Percentiles rank a stretch among this genome's conserved stretches.
Conservation (phyloP, 352 stramenopile species). For the Bremia lactucae region DNA sequence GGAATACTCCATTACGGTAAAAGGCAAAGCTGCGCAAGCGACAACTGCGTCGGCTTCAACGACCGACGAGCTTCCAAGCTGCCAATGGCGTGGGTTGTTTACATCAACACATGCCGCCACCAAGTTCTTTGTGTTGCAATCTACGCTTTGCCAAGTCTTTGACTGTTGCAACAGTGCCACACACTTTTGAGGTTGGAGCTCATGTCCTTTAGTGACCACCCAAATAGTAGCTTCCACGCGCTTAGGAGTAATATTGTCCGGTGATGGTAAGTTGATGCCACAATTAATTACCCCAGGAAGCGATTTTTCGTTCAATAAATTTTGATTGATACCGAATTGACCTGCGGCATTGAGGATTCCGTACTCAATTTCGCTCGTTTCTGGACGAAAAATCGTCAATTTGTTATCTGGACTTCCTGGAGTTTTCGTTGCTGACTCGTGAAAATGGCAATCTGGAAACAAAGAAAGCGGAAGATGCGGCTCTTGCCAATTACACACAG, state of each 20-base stretch:
- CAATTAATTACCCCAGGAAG: constrained; percentile 56
- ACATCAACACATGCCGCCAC: constrained; percentile 29
- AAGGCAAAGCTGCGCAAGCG: constrained; percentile 12
- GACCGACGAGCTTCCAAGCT: constrained; percentile 18
- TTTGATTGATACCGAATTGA: constrained; percentile 50
- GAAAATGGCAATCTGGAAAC: constrained; percentile 47
- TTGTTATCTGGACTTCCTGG: constrained; percentile 32
- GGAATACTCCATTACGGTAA: constrained; percentile 19
- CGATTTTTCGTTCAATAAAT: constrained; percentile 55
- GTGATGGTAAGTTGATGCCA: constrained; percentile 68
- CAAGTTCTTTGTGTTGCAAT: constrained; percentile 36
- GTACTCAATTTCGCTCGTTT: constrained; percentile 82
- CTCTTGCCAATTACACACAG: constrained; percentile 73
- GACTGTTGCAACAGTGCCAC: constrained; percentile 33
- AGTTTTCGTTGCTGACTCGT: constrained; percentile 30
- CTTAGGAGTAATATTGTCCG: constrained; percentile 75
- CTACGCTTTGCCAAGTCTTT: constrained; percentile 40
- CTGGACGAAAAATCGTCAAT: constrained; percentile 61
- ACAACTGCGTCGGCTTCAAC: constrained; percentile 24
- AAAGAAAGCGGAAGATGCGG: constrained; percentile 42
- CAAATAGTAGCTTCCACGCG: constrained; percentile 74
- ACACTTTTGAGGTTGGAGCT: constrained; percentile 32
- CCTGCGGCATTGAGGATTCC: constrained; percentile 72
- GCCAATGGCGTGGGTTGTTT: constrained; percentile 26
- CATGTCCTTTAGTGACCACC: constrained; percentile 24